Percentiles rank a stretch among this genome's conserved stretches.
phyloP scores from a whole-genome alignment of 768 basidiomycete genomes.

The Russula sp. region DNA sequence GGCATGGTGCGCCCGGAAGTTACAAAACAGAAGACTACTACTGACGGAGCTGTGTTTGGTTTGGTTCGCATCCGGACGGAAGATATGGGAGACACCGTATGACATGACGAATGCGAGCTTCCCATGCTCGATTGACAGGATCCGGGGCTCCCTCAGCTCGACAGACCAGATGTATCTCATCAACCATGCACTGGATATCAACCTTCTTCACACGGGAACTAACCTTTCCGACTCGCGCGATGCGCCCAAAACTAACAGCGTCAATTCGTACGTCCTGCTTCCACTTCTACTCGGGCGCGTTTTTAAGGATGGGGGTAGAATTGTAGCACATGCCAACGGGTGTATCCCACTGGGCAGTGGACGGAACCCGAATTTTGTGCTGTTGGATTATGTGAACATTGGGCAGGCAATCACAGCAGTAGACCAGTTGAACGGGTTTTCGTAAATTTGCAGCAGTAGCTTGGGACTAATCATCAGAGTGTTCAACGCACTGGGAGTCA shows the following conservation, averaged over 20 bases:
- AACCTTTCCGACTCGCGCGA: too few relatives aligned
- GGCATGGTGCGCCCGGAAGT: conserved; percentile 36
- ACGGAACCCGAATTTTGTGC: neutral
- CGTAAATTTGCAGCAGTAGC: neutral
- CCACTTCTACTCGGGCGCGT: too few relatives aligned
- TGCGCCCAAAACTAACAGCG: too few relatives aligned
- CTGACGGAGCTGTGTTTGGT: neutral
- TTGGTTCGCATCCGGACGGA: neutral
- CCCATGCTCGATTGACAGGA: neutral
- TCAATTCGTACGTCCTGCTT: too few relatives aligned
- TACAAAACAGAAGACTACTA: neutral
- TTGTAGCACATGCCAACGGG: too few relatives aligned
- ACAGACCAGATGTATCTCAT: neutral
- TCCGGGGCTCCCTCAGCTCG: neutral
- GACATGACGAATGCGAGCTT: neutral
- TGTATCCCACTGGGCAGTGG: too few relatives aligned
- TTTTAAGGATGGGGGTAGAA: too few relatives aligned
- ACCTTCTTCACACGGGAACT: too few relatives aligned
- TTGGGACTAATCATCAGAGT: too few relatives aligned
- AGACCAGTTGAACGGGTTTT: neutral
- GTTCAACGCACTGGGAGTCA: neutral
- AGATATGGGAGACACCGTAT: neutral
- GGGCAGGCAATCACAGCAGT: neutral
- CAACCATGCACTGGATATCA: neutral
- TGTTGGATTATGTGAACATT: neutral